Evolutionary conservation across 192 early-diverging fungal genomes (phyloP).

Genomic region (Funneliformis geosporum): DNA sequence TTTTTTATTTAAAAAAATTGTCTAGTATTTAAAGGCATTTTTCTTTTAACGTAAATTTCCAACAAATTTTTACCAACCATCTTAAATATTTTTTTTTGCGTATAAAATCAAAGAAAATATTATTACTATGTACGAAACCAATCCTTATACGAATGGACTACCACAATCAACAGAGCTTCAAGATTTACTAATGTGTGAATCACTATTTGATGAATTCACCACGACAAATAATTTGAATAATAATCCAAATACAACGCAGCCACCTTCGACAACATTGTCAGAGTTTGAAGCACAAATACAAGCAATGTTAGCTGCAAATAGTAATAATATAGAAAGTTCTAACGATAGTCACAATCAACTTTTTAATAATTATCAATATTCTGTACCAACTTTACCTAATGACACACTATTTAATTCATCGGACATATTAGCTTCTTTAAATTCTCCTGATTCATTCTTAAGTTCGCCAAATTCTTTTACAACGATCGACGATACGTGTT

Average conservation of each 20-base stretch:
- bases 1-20: too few species aligned
- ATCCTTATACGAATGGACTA: slow-evolving; percentile 19
- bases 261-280: not conserved
- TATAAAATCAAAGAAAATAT: not conserved
- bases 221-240: slow-evolving; percentile 13
- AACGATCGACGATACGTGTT: not conserved
- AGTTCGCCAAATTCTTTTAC: not conserved
- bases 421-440: slow-evolving; percentile 1
- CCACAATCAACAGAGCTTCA: slow-evolving; percentile 32
- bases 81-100: too few species aligned
- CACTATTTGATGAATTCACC: slow-evolving; percentile 48
- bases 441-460: not conserved
- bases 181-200: slow-evolving; percentile 46
- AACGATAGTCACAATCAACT: not conserved
- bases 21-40: too few species aligned
- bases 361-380: not conserved
- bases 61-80: too few species aligned
- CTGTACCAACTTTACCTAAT: not conserved
- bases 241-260: not conserved
- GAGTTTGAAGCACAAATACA: slow-evolving; percentile 28
- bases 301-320: slow-evolving; percentile 3
- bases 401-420: not conserved
- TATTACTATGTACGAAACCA: not conserved
- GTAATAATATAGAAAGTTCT: not conserved
- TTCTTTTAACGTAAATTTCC: too few species aligned